Base-by-base conservation (phyloP, 192 early-diverging fungal species). In the Spizellomyces sp. region DNA sequence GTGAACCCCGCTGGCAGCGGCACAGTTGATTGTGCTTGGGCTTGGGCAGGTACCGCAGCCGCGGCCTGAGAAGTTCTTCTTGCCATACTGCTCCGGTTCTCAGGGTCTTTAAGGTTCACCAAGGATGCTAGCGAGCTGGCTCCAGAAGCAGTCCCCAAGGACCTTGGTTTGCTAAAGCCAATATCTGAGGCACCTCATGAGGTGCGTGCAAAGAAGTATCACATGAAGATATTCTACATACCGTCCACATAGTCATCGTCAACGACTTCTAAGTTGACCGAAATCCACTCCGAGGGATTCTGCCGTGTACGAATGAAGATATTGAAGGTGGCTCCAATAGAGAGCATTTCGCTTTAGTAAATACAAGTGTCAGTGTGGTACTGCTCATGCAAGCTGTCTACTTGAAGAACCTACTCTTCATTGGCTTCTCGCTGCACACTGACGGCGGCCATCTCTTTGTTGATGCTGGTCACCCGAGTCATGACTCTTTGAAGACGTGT, bases 231-330 rank as follows among this genome's bases (percentile, higher is more conserved):
- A 14, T n/a, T 54, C 52, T n/a, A 54, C 60, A 47, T 68, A 76
- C 86, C 79, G 61, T 88, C 84, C 41, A 82, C 72, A 68, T 81
- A 88, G 45, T 86, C 84, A 60, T 88, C 84, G 59, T 88, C 84
- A 15, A 84, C 64, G 6, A 88, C 81, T 74, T 85, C 80, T 12
- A 88, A 60, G 47, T 88, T 83, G n/a, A 86, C 79, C 19, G 81
- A 78, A 9, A 70, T 78, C 87, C 87, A 88, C 55, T 79, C 75
- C 7, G 41, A 42, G 27, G 75, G 68, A 48, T 66, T 70, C 9
- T 48, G 22, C 14, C 81, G 52, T 1, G 76, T 65, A 14, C 82
- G 71, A 36, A 87, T 72, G 66, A 81, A 85, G 27, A 87, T 71
- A 54, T 81, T 84, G 73, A 87, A 87, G 5, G 74, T 82, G 5